Evolutionary conservation across 1,139 yeast species (phyloP), one percentile per base, ranked within the genome.

Genomic region (Pichia cactophila): DNA sequence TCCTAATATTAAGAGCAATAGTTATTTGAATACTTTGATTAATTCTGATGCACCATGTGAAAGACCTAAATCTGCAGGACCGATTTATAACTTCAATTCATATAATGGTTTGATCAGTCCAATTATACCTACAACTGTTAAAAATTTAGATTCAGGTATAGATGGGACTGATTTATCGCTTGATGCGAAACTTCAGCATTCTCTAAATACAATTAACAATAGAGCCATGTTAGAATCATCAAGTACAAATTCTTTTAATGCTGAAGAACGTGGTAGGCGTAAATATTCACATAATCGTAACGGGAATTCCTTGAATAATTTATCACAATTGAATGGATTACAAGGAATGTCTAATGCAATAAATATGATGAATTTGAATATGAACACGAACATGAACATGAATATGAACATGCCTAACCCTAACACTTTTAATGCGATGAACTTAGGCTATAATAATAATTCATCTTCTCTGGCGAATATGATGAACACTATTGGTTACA

Each of bases 161-260:
- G 38, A 37, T 17, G 41, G 12, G 17, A 33, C 37, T 12, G 38
- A 31, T 17, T 23, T 33, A 17, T 33, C 28, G 14, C 73, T 75
- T 40, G 71, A 73, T 10, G 65, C 77, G 56, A 81, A 81, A 61
- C 65, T 81, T 54, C 82, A 83, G 26, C 58, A 61, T 44, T 85
- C 86, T 1, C 69, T 81, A 53, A 77, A 82, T 20, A 81, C 86
- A 5, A 80, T 81, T 51, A 78, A 80, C 57, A 77, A 78, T 12
- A 66, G 86, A 47, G 80, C 77, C 26, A 82, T 81, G 12, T 68
- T 80, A 54, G 86, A 81, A 60, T 75, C 78, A 26, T 28, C 33
- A n/a, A 31, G 35, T 31, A 12, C 35, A 31, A 31, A 31, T 31
- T 12, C n/a, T 31, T 2, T 10, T 12, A 40, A 26, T 16, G 17